Evolutionary conservation across 1,284 basidiomycete genomes (phyloP), one percentile per base, ranked within the genome.

Genomic region (Ustilago nuda): DNA sequence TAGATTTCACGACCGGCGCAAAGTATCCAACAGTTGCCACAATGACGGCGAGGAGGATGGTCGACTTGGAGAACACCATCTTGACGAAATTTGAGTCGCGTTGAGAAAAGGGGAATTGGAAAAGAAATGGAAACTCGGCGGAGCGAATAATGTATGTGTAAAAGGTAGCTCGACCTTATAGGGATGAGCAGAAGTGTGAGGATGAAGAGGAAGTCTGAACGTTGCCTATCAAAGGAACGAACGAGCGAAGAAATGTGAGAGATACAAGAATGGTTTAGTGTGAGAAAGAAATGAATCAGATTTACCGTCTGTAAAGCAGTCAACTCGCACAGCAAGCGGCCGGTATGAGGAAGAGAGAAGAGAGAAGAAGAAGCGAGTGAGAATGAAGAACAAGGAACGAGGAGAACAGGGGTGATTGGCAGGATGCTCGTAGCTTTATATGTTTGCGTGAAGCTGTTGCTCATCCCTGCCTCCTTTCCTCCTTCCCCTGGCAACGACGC

Each of bases 151-250:
- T 1, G 43, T 19, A 7, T 45, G 9, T 30, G 41, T 33, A 13
- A 33, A 48, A 37, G n/a, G 6, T 27, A 48, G 27, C 48, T 50
- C 27, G 30, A 15, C 48, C 15, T 30, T 30, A 27, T 11, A 11
- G 39, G 8, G 8, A 32, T 23, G 36, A 35, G 41, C 13, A 51
- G 4, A 35, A 58, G 52, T 12, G 0, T 4, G 55, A 6, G 36
- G 12, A 39, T 27, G 55, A 17, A 30, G 39, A 32, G 17, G 39
- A 12, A 0, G 6, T 45, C 46, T 23, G 52, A 41, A 13, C 11
- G 62, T 58, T 57, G 62, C 68, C 68, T 71, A 19, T 71, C 68
- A 55, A 71, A 71, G 68, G 68, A 58, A 57, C 45, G 55, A 50
- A 46, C n/a, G 27, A 48, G 33, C 15, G n/a, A 45, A 15, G n/a